These are phyloP conservation scores for Ascosphaera pollenicola DNA, from an alignment of 2,329 filamentous ascomycete genomes.

Conservation along the genomic window DNA sequence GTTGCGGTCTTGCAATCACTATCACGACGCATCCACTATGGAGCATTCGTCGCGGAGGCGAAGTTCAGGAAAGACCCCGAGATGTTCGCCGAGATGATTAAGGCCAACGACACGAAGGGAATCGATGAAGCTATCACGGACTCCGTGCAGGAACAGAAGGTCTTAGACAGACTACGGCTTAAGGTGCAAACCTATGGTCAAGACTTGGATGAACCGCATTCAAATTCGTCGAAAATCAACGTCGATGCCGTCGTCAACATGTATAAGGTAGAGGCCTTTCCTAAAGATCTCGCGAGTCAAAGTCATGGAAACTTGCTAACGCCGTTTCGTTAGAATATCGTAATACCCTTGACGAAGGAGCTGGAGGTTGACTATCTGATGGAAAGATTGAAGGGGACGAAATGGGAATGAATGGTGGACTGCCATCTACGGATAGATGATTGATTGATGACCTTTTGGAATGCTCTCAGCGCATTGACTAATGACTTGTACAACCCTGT, in stretches of 20 bases:
- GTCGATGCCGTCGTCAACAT: slow-evolving; percentile 75
- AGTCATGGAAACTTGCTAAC: slow-evolving; percentile 3
- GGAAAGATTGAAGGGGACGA: slow-evolving; percentile 48
- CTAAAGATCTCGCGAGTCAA: not conserved
- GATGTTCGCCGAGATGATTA: slow-evolving; percentile 62
- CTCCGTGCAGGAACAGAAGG: slow-evolving; percentile 68
- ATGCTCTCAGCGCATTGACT: too few species aligned
- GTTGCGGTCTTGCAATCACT: slow-evolving; percentile 77
- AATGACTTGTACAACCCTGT: too few species aligned
- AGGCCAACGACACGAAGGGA: slow-evolving; percentile 52
- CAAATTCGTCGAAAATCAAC: slow-evolving; percentile 50
- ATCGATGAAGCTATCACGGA: slow-evolving; percentile 87
- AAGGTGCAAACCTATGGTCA: slow-evolving; percentile 90
- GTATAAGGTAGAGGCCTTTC: slow-evolving; percentile 40
- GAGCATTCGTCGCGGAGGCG: slow-evolving; percentile 92
- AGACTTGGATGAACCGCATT: slow-evolving; percentile 43
- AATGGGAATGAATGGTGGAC: slow-evolving; percentile 17
- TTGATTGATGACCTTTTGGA: slow-evolving; percentile 14
- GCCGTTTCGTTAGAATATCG: slow-evolving; percentile 32
- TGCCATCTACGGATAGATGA: slow-evolving; percentile 22
- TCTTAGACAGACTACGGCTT: slow-evolving; percentile 61
- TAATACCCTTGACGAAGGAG: slow-evolving; percentile 94
- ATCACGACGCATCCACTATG: slow-evolving; percentile 82
- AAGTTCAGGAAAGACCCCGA: slow-evolving; percentile 77
- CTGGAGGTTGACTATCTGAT: slow-evolving; percentile 98